Conservation (phyloP, 176 grass and related monocot genomes). For the Avena eriantha region DNA sequence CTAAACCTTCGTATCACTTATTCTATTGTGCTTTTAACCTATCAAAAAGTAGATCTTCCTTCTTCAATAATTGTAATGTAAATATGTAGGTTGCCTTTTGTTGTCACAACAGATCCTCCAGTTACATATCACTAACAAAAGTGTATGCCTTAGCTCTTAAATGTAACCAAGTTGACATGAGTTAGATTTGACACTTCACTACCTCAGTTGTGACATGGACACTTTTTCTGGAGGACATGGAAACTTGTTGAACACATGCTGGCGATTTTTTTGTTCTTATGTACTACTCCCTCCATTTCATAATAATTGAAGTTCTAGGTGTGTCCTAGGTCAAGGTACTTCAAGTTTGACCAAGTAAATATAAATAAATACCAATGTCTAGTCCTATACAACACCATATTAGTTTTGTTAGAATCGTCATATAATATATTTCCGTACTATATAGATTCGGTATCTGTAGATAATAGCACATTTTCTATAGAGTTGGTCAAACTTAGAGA, state of each 20-base stretch:
- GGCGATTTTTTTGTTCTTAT: neutral
- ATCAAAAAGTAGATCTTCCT: neutral
- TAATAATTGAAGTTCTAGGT: too few relatives aligned
- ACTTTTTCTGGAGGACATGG: neutral
- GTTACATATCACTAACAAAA: neutral
- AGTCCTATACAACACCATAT: neutral
- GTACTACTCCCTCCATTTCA: neutral
- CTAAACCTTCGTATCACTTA: neutral
- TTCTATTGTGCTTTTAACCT: conserved; percentile 2
- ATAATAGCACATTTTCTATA: neutral
- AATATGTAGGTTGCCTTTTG: neutral
- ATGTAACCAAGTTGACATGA: conserved; percentile 5
- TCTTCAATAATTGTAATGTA: neutral
- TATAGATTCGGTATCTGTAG: neutral
- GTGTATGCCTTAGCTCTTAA: neutral
- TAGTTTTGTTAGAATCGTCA: neutral
- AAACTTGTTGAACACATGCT: neutral
- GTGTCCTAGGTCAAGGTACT: too few relatives aligned
- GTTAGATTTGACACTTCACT: neutral
- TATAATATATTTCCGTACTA: neutral
- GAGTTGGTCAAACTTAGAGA: neutral
- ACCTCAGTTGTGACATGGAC: neutral
- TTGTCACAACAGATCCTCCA: neutral
- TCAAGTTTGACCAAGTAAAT: neutral
- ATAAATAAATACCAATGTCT: neutral